A percentile compares a stretch with the other conserved stretches of the same genome.
Conservation (phyloP, 1,139 yeast genomes). For the Geotrichum phurueaensis region DNA sequence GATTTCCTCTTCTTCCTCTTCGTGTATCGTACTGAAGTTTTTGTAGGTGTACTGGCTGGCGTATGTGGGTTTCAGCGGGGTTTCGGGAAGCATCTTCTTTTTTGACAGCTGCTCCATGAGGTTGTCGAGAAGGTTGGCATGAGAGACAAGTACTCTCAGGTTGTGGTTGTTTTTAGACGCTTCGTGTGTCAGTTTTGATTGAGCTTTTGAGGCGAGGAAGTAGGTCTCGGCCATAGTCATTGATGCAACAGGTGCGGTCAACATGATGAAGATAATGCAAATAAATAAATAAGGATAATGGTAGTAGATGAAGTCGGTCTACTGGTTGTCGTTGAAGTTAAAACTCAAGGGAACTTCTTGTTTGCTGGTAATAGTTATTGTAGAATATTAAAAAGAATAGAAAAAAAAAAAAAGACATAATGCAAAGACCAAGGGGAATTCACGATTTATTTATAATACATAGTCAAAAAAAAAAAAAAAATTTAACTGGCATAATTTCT, state of each 20-base stretch:
- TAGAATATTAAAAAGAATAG: too few species aligned
- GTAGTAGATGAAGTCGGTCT: not conserved
- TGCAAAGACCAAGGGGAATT: not conserved
- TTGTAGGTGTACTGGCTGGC: not conserved
- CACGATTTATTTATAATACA: not conserved
- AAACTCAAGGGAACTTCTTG: not conserved
- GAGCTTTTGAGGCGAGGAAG: slow-evolving; percentile 61
- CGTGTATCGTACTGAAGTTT: not conserved
- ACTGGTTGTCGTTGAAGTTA: not conserved
- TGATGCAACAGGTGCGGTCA: not conserved
- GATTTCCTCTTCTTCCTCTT: not conserved
- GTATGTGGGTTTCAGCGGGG: not conserved
- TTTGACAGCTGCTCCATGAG: not conserved
- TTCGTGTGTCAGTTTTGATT: slow-evolving; percentile 60
- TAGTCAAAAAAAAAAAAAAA: not conserved
- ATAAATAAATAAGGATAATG: not conserved
- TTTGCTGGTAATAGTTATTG: not conserved
- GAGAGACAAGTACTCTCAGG: slow-evolving; percentile 59
- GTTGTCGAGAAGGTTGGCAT: slow-evolving; percentile 66
- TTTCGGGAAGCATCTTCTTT: not conserved
- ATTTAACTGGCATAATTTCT: not conserved
- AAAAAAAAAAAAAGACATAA: too few species aligned
- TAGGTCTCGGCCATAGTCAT: slow-evolving; percentile 52
- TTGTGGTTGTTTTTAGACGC: slow-evolving; percentile 57
- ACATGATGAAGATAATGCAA: not conserved